A percentile compares a stretch with the other conserved stretches of the same genome.
Conservation (phyloP, 2,329 filamentous ascomycete genomes). For the Falciphora oryzae region DNA sequence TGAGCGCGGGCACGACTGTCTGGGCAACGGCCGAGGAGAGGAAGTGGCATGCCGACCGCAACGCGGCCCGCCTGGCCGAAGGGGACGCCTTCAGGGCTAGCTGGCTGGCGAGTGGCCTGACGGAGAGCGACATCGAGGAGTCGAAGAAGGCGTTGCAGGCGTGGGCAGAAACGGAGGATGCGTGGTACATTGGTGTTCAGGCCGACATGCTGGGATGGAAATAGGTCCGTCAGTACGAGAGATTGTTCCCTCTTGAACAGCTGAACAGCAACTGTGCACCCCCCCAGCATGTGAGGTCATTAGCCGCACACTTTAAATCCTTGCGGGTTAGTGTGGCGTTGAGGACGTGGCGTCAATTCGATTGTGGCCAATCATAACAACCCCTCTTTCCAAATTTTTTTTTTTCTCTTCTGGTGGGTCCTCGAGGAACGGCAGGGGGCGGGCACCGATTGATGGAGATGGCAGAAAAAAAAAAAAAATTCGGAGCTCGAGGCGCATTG, state of each 20-base stretch:
- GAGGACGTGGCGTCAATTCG: neutral
- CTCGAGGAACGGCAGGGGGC: neutral
- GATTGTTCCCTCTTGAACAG: neutral
- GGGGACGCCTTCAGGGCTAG: conserved; percentile 27
- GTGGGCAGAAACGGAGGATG: conserved; percentile 31
- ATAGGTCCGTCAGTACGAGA: conserved; percentile 13
- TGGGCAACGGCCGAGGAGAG: conserved; percentile 21
- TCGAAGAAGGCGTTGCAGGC: conserved; percentile 20
- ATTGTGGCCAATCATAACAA: neutral
- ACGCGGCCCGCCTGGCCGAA: conserved; percentile 19
- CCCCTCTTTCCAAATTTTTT: no score
- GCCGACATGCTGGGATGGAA: conserved; percentile 35
- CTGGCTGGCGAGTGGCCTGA: conserved; percentile 29
- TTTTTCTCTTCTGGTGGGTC: neutral
- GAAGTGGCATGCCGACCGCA: conserved; percentile 22
- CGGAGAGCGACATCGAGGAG: conserved; percentile 29
- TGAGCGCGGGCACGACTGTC: conserved; percentile 27
- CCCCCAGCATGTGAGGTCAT: neutral
- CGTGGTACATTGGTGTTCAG: conserved; percentile 31
- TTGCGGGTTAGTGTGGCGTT: neutral
- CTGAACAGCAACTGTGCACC: no score
- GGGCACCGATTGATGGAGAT: neutral
- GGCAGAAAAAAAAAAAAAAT: neutral
- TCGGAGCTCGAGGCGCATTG: conserved; percentile 3
- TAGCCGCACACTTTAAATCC: neutral